Percentiles rank a stretch among this genome's conserved stretches.
These are phyloP conservation scores for Cercospora zeina DNA, from an alignment of 2,329 filamentous ascomycete species.

Conservation along the genomic window DNA sequence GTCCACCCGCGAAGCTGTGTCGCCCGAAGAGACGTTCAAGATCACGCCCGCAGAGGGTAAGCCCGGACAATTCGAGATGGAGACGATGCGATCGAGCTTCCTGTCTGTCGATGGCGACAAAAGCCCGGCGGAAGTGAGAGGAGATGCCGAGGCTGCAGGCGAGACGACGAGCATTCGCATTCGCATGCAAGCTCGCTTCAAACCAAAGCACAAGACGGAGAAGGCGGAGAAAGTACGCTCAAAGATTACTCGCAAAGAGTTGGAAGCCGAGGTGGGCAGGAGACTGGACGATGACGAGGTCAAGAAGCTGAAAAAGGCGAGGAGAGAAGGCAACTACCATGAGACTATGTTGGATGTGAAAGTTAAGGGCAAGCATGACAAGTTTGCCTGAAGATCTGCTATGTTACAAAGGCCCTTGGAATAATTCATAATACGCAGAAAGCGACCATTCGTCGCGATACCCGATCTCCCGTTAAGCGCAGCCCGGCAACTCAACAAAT, in stretches of 20 bases:
- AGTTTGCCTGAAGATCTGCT: slow-evolving; percentile 55
- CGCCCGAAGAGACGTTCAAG: slow-evolving; percentile 77
- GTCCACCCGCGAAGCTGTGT: slow-evolving; percentile 77
- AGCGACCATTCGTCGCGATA: too few relatives aligned
- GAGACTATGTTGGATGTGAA: slow-evolving; percentile 83
- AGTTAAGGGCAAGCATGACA: slow-evolving; percentile 91
- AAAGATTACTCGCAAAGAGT: slow-evolving; percentile 80
- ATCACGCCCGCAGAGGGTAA: slow-evolving; percentile 38
- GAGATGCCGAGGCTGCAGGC: slow-evolving; percentile 67
- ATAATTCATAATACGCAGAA: background rate
- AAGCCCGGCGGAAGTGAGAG: slow-evolving; percentile 65
- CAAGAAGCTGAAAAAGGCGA: slow-evolving; percentile 74
- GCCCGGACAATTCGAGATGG: slow-evolving; percentile 33
- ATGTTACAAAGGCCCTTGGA: background rate
- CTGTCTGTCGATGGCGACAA: slow-evolving; percentile 57
- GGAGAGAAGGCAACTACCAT: slow-evolving; percentile 84
- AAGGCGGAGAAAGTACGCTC: slow-evolving; percentile 82
- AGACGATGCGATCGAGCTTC: slow-evolving; percentile 63
- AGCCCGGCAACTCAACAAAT: background rate
- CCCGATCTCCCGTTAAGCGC: background rate
- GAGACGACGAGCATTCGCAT: slow-evolving; percentile 75
- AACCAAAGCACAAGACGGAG: slow-evolving; percentile 73
- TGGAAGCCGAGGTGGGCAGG: slow-evolving; percentile 38
- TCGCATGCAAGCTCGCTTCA: slow-evolving; percentile 94
- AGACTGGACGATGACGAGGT: slow-evolving; percentile 72